Evolutionary conservation across 2,329 filamentous ascomycete species (phyloP).

Genomic region (Aphanocladium album): DNA sequence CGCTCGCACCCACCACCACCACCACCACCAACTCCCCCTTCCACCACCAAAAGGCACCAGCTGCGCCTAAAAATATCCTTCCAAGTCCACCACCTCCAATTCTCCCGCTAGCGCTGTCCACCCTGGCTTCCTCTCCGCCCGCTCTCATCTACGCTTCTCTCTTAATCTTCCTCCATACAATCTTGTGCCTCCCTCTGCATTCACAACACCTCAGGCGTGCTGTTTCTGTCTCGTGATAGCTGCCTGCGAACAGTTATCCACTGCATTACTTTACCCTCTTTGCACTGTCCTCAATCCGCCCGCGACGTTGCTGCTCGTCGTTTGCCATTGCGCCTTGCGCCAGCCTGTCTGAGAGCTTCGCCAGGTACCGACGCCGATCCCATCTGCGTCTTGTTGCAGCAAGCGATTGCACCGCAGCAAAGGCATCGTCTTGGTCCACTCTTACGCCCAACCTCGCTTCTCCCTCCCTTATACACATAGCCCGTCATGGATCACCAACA

Average conservation of each 20-base stretch:
- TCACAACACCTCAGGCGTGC: not conserved
- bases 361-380: not conserved
- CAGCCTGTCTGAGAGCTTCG: not conserved
- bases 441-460: not conserved
- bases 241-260: not conserved
- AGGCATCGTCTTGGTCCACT: not conserved
- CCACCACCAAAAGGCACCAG: not conserved
- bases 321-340: not conserved
- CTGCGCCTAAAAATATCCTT: not conserved
- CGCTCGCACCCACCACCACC: not conserved
- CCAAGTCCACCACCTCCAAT: not conserved
- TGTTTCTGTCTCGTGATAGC: not conserved
- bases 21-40: not conserved
- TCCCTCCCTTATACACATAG: not conserved
- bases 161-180: not conserved
- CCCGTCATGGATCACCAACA: constrained; percentile 22
- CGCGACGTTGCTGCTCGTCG: not conserved
- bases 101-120: not conserved
- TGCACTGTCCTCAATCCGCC: not conserved
- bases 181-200: not conserved
- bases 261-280: no score
- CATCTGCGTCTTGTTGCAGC: not conserved
- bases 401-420: not conserved
- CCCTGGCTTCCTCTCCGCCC: not conserved
- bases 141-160: not conserved